phyloP scores from a whole-genome alignment of 768 basidiomycete genomes.

The Phanerochaete sordida region DNA sequence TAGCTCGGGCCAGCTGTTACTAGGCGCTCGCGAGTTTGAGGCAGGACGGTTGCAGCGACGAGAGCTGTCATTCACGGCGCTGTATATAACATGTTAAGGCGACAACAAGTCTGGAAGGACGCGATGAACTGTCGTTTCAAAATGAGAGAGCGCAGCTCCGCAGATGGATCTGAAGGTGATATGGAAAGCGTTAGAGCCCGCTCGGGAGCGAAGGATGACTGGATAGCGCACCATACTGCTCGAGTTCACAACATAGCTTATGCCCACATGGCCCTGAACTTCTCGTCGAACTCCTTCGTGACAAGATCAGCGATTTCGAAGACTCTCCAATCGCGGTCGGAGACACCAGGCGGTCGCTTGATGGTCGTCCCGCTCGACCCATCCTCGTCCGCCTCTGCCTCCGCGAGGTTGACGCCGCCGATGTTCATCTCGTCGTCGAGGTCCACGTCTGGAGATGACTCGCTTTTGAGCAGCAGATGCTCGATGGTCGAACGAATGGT shows the following conservation, averaged over 20 bases:
- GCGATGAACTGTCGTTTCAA: too few relatives aligned
- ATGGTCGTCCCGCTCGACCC: slow-evolving; percentile 23
- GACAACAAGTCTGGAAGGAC: too few relatives aligned
- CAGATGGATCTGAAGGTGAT: too few relatives aligned
- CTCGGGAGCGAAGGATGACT: too few relatives aligned
- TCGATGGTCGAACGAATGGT: slow-evolving; percentile 48
- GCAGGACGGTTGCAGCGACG: too few relatives aligned
- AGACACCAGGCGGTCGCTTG: slow-evolving; percentile 35
- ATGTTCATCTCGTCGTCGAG: slow-evolving; percentile 28
- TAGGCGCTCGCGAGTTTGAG: too few relatives aligned
- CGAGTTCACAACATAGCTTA: slow-evolving; percentile 17
- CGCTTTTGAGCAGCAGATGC: slow-evolving; percentile 35
- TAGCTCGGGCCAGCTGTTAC: too few relatives aligned
- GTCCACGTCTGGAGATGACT: slow-evolving; percentile 8
- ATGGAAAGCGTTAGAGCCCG: too few relatives aligned
- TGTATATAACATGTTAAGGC: too few relatives aligned
- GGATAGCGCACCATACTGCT: too few relatives aligned
- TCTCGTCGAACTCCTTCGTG: slow-evolving; percentile 49
- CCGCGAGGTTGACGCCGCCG: slow-evolving; percentile 27
- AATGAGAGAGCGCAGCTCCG: too few relatives aligned
- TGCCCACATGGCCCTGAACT: slow-evolving; percentile 66
- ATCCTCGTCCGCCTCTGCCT: slow-evolving; percentile 17
- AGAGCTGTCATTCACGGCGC: too few relatives aligned
- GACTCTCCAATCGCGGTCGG: slow-evolving; percentile 50
- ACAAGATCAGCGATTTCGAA: slow-evolving; percentile 45